These are phyloP conservation scores for Lagerstroemia speciosa DNA, from an alignment of 345 rosid genomes.

Conservation along the genomic window DNA sequence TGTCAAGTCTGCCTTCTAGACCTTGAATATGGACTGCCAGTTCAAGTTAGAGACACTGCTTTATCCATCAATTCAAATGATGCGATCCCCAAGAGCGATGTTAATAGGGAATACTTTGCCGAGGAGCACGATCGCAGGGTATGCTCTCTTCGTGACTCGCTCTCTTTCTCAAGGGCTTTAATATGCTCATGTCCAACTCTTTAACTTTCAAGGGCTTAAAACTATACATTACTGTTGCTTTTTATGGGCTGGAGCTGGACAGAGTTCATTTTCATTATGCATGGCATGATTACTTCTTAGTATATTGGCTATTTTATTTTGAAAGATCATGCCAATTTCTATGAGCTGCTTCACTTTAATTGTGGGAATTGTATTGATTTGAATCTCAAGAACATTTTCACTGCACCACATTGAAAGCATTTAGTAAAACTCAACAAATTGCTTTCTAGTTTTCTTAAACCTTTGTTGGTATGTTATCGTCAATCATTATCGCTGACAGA, in stretches of 20 bases:
- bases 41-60: slow-evolving; percentile 88
- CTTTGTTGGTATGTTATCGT: not conserved
- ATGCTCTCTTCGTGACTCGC: slow-evolving; percentile 1
- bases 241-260: too few species aligned
- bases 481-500: not conserved
- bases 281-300: too few species aligned
- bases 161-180: not conserved
- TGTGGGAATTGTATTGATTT: not conserved
- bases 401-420: not conserved
- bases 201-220: not conserved
- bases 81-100: slow-evolving; percentile 87
- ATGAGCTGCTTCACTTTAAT: not conserved
- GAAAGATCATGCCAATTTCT: too few species aligned
- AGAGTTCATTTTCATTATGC: too few species aligned
- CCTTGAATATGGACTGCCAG: slow-evolving; percentile 90
- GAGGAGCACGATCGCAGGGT: slow-evolving; percentile 94
- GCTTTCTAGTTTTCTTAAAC: too few species aligned
- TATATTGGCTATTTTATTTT: too few species aligned
- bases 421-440: not conserved
- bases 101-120: slow-evolving; percentile 81
- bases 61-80: slow-evolving; percentile 70
- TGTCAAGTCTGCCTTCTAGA: slow-evolving; percentile 97
- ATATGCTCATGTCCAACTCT: not conserved
- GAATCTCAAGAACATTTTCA: not conserved
- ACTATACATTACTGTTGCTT: not conserved